phyloP scores from a whole-genome alignment of 1,284 basidiomycete genomes.

The Microstroma glucosiphilum region DNA sequence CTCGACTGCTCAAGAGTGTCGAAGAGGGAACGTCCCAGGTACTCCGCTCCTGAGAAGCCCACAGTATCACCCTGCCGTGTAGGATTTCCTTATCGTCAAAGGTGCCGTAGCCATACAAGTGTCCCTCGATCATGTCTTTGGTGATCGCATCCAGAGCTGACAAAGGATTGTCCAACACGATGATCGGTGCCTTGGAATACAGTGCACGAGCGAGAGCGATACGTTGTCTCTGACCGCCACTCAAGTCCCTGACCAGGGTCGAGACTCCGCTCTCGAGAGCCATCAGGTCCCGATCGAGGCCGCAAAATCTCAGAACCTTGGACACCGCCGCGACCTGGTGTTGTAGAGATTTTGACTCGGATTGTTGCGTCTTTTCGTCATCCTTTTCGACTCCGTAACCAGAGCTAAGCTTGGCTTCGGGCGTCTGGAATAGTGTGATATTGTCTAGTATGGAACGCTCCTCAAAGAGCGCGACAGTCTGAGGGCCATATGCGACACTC shows the following conservation, averaged over 20 bases:
- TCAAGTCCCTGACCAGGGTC: background rate
- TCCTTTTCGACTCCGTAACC: no score
- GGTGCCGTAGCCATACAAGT: background rate
- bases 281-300: background rate
- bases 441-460: background rate
- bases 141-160: conserved; percentile 4
- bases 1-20: no score
- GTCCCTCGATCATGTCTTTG: background rate
- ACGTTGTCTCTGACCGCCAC: background rate
- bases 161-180: background rate
- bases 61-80: background rate
- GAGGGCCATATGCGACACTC: background rate
- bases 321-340: background rate
- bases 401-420: background rate
- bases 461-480: background rate
- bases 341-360: background rate
- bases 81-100: background rate
- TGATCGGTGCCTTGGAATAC: background rate
- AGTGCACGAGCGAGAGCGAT: background rate
- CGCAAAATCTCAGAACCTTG: background rate
- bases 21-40: no score
- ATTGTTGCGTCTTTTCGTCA: background rate
- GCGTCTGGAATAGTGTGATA: background rate
- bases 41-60: background rate
- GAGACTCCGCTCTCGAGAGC: background rate